Evolutionary conservation across 163 green algal species (phyloP).

Genomic region (Smithsoniella earleae): DNA sequence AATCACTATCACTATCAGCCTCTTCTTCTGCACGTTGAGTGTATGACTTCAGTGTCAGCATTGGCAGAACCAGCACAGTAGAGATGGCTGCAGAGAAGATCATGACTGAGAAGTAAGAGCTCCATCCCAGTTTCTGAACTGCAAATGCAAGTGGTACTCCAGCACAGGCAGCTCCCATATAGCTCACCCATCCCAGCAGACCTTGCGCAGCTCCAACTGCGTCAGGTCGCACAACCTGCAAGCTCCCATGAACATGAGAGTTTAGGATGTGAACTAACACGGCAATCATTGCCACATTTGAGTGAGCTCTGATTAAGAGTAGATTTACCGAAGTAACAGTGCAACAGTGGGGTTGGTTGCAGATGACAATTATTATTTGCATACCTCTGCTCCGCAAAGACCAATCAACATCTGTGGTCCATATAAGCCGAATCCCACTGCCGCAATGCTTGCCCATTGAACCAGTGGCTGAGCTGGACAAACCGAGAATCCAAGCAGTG

Average conservation of each 20-base stretch:
- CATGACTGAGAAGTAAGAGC: constrained; percentile 44
- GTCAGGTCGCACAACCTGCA: constrained; percentile 30
- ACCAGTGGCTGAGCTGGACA: not conserved
- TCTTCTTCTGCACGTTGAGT: constrained; percentile 18
- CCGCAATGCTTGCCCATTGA: constrained; percentile 30
- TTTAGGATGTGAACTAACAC: not conserved
- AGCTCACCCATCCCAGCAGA: constrained; percentile 50
- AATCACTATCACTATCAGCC: too few relatives aligned
- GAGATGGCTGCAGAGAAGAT: constrained; percentile 33
- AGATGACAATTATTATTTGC: too few relatives aligned
- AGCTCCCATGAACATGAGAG: not conserved
- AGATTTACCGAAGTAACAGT: not conserved
- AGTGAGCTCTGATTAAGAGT: not conserved
- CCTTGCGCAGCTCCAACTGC: constrained; percentile 37
- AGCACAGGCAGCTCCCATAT: constrained; percentile 49
- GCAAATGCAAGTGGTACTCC: constrained; percentile 38
- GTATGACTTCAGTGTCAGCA: constrained; percentile 34
- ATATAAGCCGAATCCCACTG: constrained; percentile 31
- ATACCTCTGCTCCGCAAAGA: constrained; percentile 59
- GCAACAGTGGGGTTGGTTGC: not conserved
- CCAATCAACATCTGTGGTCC: constrained; percentile 59
- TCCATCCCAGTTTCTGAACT: constrained; percentile 43
- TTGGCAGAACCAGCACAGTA: constrained; percentile 31
- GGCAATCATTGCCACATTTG: not conserved
- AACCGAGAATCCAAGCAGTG: constrained; percentile 11